Conservation (phyloP, 192 early-diverging fungal species). For the Kickxella alabastrina region DNA sequence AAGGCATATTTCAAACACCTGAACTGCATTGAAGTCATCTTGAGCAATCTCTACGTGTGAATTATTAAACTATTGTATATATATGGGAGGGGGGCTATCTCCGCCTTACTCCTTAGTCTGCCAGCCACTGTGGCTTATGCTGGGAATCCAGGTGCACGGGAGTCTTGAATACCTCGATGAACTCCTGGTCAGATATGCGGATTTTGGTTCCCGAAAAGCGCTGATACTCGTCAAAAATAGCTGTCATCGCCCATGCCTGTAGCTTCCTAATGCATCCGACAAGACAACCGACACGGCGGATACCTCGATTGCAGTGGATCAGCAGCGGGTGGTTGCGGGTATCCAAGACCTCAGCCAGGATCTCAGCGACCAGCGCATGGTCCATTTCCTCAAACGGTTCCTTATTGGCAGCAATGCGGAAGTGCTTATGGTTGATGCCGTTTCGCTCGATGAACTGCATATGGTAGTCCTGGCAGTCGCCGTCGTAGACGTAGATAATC, state of each 20-base stretch:
- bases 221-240: conserved; percentile 96
- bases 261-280: conserved; percentile 91
- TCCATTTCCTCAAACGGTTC: conserved; percentile 51
- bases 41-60: not conserved
- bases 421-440: conserved; percentile 74
- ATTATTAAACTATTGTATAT: too few species aligned
- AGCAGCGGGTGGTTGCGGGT: conserved; percentile 60
- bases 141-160: conserved; percentile 24
- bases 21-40: not conserved
- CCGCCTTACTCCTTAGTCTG: not conserved
- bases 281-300: conserved; percentile 89
- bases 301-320: conserved; percentile 94
- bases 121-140: conserved; percentile 25
- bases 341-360: conserved; percentile 38
- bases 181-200: conserved; percentile 89
- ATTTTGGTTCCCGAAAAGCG: conserved; percentile 89
- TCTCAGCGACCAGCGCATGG: conserved; percentile 19
- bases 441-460: conserved; percentile 68
- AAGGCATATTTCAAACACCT: not conserved
- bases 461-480: conserved; percentile 70
- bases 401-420: conserved; percentile 84
- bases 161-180: conserved; percentile 52
- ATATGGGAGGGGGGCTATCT: not conserved
- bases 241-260: conserved; percentile 93
- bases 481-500: conserved; percentile 80